Base-by-base conservation (phyloP, 2,329 filamentous ascomycete genomes). In the Trichoderma breve region DNA sequence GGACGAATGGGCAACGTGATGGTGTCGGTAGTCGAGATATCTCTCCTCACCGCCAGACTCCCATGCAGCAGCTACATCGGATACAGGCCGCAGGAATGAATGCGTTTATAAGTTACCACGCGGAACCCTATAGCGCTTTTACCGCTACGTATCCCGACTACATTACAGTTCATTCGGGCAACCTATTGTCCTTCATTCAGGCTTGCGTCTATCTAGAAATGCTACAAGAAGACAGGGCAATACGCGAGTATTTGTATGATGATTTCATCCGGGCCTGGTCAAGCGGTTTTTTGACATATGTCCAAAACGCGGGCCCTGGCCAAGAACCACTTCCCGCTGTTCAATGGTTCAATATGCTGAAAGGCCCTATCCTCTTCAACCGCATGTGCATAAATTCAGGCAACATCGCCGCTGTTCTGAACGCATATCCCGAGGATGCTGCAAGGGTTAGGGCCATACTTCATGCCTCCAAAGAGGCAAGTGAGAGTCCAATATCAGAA, bases 231-330 rank as follows among this genome's bases (percentile, higher is more conserved):
- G 74, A 78, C 14, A 77, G 78, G 9, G 66, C 74, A 5, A 75
- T 87, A 21, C 80, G 82, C 14, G 81, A 82, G 28, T 86, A 79
- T 68, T 75, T 87, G 0, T 88, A 84, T 72, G 87, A 89, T 74
- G 87, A 89, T 70, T 86, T 88, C 67, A 83, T 89, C 34, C 79
- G 83, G 8, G 76, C 78, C 2, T 88, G 84, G 65, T 79, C 82
- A 2, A 76, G 76, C 1, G 80, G 82, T 1, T 89, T 83, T 73
- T 73, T 82, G 7, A 73, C 76, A 0, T 87, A 88, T 69, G 80
- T 84, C 28, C 70, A 76, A 2, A 74, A 75, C 3, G 71, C 77
- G 1, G 75, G 77, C 6, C 72, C 73, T 3, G 73, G 73, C 3
- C 75, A 76, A 26, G 76, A 79, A 26, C 73, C 80, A 0, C 78